Evolutionary conservation across 495 filamentous ascomycete genomes (phyloP).

Genomic region (Podospora pseudopauciseta): DNA sequence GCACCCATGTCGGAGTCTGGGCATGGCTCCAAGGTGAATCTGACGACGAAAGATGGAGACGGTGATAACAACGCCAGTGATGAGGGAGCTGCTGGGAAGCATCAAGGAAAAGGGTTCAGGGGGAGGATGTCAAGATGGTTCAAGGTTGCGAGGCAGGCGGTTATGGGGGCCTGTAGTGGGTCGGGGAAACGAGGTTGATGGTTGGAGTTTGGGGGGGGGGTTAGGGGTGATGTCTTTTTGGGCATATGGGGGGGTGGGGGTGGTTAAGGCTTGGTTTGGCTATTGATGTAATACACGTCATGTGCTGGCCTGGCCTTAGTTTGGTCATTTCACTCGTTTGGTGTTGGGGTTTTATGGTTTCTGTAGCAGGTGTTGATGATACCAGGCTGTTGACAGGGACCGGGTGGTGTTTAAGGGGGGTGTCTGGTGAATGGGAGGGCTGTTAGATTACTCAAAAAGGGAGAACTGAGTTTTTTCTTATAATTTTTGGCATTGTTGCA

Average conservation of each 20-base stretch:
- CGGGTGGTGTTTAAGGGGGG: too few relatives aligned
- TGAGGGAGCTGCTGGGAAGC: background rate
- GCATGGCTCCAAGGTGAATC: background rate
- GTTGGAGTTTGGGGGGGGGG: background rate
- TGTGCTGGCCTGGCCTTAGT: background rate
- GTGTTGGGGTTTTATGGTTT: background rate
- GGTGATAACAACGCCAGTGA: background rate
- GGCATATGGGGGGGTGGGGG: background rate
- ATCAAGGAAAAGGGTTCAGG: constrained; percentile 18
- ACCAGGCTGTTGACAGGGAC: background rate
- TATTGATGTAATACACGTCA: background rate
- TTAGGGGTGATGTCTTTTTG: background rate
- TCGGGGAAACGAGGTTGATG: constrained; percentile 19
- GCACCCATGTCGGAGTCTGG: background rate
- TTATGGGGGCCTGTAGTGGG: constrained; percentile 24
- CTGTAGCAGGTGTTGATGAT: background rate
- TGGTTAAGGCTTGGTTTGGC: constrained; percentile 1
- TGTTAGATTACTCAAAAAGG: background rate
- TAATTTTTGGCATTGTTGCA: background rate
- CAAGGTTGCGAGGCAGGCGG: constrained; percentile 21
- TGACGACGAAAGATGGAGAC: background rate
- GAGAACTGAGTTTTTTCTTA: background rate
- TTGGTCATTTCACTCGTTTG: constrained; percentile 9
- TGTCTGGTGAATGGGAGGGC: too few relatives aligned
- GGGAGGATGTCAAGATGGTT: constrained; percentile 27